phyloP scores from a whole-genome alignment of 352 stramenopile genomes.

The Phytophthora litchii region DNA sequence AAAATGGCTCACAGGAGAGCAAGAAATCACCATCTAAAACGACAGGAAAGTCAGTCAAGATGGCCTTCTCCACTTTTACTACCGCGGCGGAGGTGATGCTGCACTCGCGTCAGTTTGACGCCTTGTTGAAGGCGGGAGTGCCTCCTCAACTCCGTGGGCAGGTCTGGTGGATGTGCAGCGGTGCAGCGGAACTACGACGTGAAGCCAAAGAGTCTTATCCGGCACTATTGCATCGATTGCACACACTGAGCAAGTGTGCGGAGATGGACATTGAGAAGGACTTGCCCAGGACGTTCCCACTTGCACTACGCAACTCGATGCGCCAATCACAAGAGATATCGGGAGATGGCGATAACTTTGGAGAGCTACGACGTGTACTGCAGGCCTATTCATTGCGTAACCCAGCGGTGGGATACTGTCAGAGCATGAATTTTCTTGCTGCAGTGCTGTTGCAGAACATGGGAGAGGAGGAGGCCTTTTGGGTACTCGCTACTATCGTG shows the following conservation, averaged over 20 bases:
- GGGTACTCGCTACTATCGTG: conserved; percentile 85
- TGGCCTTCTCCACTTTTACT: conserved; percentile 53
- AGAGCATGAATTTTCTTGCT: conserved; percentile 91
- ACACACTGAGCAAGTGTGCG: conserved; percentile 66
- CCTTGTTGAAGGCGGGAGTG: conserved; percentile 64
- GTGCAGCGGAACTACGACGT: conserved; percentile 55
- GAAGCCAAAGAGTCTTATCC: conserved; percentile 58
- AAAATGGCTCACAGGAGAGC: conserved; percentile 1
- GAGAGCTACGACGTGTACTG: conserved; percentile 78
- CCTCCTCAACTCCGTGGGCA: conserved; percentile 66
- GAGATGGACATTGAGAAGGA: conserved; percentile 91
- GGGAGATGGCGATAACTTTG: conserved; percentile 44
- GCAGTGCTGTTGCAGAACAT: conserved; percentile 82
- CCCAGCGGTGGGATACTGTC: conserved; percentile 86
- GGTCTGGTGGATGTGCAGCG: conserved; percentile 87
- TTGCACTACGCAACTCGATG: conserved; percentile 34
- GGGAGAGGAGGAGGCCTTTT: conserved; percentile 88
- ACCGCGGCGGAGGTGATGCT: conserved; percentile 57
- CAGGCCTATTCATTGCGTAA: conserved; percentile 88
- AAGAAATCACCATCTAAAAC: conserved; percentile 18
- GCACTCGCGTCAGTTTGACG: conserved; percentile 69
- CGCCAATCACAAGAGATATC: conserved; percentile 30
- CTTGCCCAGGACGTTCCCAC: conserved; percentile 80
- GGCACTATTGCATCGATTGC: conserved; percentile 54
- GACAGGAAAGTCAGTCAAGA: conserved; percentile 49